Base-by-base conservation (phyloP, 306 rosid species). In the Acacia acuminata region DNA sequence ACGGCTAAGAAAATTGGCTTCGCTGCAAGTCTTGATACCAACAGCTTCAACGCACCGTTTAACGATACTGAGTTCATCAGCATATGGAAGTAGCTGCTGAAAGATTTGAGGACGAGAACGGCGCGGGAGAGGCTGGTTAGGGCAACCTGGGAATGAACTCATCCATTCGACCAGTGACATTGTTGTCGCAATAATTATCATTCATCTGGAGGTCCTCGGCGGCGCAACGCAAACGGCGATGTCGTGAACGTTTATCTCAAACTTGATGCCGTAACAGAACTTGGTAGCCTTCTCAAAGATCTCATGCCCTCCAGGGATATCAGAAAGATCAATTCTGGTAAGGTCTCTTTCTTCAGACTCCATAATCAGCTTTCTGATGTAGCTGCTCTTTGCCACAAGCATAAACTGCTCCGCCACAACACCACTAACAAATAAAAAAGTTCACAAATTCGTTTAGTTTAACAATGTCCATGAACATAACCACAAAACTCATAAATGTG, bases 261-360 rank as follows among this genome's bases (percentile, higher is more conserved):
- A 93, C 90, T 96, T 96, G 38, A 96, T 93, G 16, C 96, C 93
- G 66, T 96, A 96, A 34, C 98, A 96, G 91, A 96, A 96, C 48
- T 90, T 96, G 7, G 97, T 98, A 2, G 96, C 97, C 79, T 92
- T 90, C 88, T 96, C 98, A 58, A 93, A 96, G 72, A 87, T 88
- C 80, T 94, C 97, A 0, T 90, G 88, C 2, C 99, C 98, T 61
- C 99, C 99, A 0, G 98, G 99, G 45, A 94, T 89, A 66, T 89
- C 87, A 0, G 97, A 77, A 19, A 96, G 92, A 64, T 90, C 77
- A 76, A 96, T 85, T 77, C 68, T 82, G 24, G 94, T 86, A 4
- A 94, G 84, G 24, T n/a, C 97, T 5, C 89, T 88, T 36, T 91
- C 92, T 1, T 79, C 75, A 5, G 94, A 87, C 60, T 93, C 98